Evolutionary conservation across 495 filamentous ascomycete genomes (phyloP), one percentile per base, ranked within the genome.

Genomic region (Chaetomidium leptoderma): DNA sequence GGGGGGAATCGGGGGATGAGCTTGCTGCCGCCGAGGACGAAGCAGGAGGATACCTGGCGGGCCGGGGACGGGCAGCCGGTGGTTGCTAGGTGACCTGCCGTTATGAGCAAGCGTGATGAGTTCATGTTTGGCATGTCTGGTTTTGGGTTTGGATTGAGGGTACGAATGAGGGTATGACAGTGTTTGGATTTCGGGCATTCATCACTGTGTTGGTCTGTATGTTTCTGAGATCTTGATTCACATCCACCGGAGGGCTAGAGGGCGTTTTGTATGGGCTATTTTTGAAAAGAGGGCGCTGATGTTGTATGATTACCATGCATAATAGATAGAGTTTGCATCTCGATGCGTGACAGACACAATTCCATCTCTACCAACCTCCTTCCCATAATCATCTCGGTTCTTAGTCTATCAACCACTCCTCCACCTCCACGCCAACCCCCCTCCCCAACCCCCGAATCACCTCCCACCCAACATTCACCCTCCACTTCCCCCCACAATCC

Each of bases 1-100:
- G 73, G 77, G 19, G 72, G 81, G 59, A 71, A 78, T 43, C 77
- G 86, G 65, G 81, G 79, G 24, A 67, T 57, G 39, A 89, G 83
- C 68, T 91, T 87, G 85, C 66, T 91, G 16, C 81, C 86, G 13
- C 83, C 82, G 4, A 87, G 90, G 3, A 91, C 88, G 39, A 88
- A 80, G 55, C 86, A 90, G 67, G 87, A 95, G 62, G 85, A 90
- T 52, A 92, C 87, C 0, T 93, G 90, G 90, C 79, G 81, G 46
- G 67, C 70, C n/a, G 76, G 74, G 48, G 86, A 81, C 40, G 57
- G 48, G 24, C 23, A 45, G 11, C 36, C 47, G 16, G 21, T 53
- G 35, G 48, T 57, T 27, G 53, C 49, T 21, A 47, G 58, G 43
- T 64, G 35, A 58, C 6, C n/a, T n/a, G 27, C 9, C 6, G 21